Base-by-base conservation (phyloP, 345 rosid species). In the Microcos paniculata region DNA sequence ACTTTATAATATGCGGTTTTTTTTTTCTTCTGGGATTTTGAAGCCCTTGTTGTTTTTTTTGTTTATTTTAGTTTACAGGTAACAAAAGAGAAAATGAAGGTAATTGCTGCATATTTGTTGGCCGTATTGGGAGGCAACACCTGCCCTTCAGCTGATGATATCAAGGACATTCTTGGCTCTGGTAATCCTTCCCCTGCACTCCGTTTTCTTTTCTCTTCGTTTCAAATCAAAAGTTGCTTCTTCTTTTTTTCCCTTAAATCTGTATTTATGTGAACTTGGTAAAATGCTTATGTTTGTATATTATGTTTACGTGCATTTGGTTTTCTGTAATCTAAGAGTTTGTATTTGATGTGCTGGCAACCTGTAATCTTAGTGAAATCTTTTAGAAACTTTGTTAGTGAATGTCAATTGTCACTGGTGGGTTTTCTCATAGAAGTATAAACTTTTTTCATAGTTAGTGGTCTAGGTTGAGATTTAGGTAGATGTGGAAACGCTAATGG, bases 101-200 rank as follows among this genome's bases (percentile, higher is more conserved):
- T 84, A 33, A 49, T 83, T 19, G 90, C 92, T 42, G 92, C 92
- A 4, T 89, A 80, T 77, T 71, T 89, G 83, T 63, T 89, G 76
- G 89, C 88, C 16, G 89, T 84, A 6, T 77, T 87, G 83, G 90
- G 93, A 59, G 93, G 89, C 76, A 87, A 89, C 68, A 4, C 68
- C 59, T 33, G 13, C 53, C 90, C 92, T 55, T 83, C 84, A 6
- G 80, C 90, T 16, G 78, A 73, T 13, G 79, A 85, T 78, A n/a
- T 89, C 63, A 84, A 83, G 62, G n/a, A 48, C 38, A 84, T 89
- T 62, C 88, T 89, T 62, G 81, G 75, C 48, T 72, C 80, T 11
- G 89, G 92, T 89, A 84, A 35, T 4, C 58, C 53, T 8, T 1
- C 6, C 52, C 11, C 2, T 1, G 21, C 26, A 12, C 4, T 16